These are phyloP conservation scores for Colletotrichum noveboracense DNA, from an alignment of 2,329 filamentous ascomycete species.

Conservation along the genomic window DNA sequence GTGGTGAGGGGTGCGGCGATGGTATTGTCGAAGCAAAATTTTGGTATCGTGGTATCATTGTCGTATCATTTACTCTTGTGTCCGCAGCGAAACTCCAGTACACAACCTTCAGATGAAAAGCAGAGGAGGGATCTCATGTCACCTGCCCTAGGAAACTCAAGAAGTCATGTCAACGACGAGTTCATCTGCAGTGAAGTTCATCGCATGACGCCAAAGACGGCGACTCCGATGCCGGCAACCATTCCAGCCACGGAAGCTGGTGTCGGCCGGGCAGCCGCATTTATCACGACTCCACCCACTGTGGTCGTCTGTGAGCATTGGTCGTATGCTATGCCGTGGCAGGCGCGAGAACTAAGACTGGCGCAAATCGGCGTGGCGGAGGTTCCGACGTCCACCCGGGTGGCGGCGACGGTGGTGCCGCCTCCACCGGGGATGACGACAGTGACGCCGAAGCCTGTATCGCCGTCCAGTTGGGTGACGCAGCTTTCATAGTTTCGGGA, in stretches of 20 bases:
- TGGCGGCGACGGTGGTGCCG: slow-evolving; percentile 55
- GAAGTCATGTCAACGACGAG: not conserved
- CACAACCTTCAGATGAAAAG: not conserved
- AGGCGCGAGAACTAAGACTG: slow-evolving; percentile 59
- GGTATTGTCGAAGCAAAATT: not conserved
- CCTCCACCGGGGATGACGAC: slow-evolving; percentile 59
- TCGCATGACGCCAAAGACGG: slow-evolving; percentile 10
- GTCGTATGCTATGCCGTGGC: slow-evolving; percentile 46
- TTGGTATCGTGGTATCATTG: not conserved
- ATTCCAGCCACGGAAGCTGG: slow-evolving; percentile 14
- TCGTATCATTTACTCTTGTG: not conserved
- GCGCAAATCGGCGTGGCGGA: slow-evolving; percentile 60
- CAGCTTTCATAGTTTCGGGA: slow-evolving; percentile 59
- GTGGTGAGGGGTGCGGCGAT: not conserved
- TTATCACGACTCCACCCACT: slow-evolving; percentile 23
- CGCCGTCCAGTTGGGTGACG: slow-evolving; percentile 50
- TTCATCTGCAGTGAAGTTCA: not conserved
- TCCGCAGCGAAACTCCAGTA: not conserved
- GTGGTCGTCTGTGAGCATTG: slow-evolving; percentile 38
- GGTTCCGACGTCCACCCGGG: slow-evolving; percentile 42
- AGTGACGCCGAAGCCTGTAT: slow-evolving; percentile 55
- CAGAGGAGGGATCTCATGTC: not conserved
- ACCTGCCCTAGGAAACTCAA: not conserved
- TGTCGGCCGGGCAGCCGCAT: slow-evolving; percentile 13
- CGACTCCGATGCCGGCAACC: slow-evolving; percentile 16